These are phyloP conservation scores for Pterulicium gracile DNA, from an alignment of 1,284 basidiomycete species.

Conservation along the genomic window DNA sequence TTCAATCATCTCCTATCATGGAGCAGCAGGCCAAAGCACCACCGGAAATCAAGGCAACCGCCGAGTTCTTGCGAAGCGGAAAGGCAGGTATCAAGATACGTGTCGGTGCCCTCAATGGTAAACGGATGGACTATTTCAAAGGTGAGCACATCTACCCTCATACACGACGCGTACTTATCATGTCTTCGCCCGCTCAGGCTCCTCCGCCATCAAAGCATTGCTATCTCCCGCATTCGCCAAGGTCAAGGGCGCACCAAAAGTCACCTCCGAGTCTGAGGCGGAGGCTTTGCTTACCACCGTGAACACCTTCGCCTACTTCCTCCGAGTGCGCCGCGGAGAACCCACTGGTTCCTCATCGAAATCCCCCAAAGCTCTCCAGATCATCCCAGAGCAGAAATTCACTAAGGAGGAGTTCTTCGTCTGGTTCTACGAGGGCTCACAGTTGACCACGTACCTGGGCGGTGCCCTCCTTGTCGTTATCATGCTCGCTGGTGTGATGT, in stretches of 20 bases:
- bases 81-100: constrained; percentile 84
- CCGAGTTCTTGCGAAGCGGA: constrained; percentile 77
- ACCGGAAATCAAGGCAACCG: constrained; percentile 67
- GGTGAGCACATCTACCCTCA: constrained; percentile 37
- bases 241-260: constrained; percentile 73
- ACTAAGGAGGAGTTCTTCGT: constrained; percentile 77
- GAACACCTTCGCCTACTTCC: constrained; percentile 83
- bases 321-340: constrained; percentile 75
- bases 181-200: constrained; percentile 49
- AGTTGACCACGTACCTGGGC: constrained; percentile 89
- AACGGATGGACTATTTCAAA: constrained; percentile 97
- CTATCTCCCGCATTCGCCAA: constrained; percentile 88
- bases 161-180: neutral
- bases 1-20: constrained; percentile 21
- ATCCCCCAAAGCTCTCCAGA: constrained; percentile 71
- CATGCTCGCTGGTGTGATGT: constrained; percentile 97
- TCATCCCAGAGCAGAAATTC: constrained; percentile 81
- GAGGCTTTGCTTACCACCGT: constrained; percentile 56
- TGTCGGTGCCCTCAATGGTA: constrained; percentile 87
- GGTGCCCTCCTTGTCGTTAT: constrained; percentile 87
- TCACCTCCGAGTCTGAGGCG: constrained; percentile 75
- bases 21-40: constrained; percentile 72
- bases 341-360: constrained; percentile 57
- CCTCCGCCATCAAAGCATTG: constrained; percentile 85
- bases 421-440: constrained; percentile 95